Conservation (phyloP, 805 yeast species). For the Teunomyces panamensis region DNA sequence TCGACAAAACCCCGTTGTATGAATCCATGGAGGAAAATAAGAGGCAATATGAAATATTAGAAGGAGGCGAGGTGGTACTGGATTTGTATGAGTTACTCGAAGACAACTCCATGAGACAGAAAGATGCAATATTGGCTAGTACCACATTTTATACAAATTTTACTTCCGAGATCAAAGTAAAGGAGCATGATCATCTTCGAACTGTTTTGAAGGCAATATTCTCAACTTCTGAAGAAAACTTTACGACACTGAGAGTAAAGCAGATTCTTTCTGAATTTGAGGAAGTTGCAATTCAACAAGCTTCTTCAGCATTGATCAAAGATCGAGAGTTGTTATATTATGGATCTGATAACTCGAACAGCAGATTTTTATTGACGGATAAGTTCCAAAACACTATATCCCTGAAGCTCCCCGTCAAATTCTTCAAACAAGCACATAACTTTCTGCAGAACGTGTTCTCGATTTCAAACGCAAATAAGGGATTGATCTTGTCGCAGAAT, state of each 20-base stretch:
- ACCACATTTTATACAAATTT: conserved; percentile 42
- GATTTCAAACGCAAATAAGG: conserved; percentile 47
- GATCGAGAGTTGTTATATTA: conserved; percentile 54
- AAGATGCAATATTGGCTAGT: conserved; percentile 53
- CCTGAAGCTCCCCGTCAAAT: conserved; percentile 31
- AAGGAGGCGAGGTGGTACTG: conserved; percentile 17
- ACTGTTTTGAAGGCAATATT: conserved; percentile 54
- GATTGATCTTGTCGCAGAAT: conserved; percentile 51
- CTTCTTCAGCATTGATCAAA: conserved; percentile 49
- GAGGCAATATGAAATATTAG: conserved; percentile 42
- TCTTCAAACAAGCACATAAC: conserved; percentile 44
- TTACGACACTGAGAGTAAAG: conserved; percentile 46
- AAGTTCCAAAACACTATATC: conserved; percentile 40
- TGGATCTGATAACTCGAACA: conserved; percentile 35
- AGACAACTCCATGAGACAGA: conserved; percentile 66
- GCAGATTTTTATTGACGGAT: conserved; percentile 58
- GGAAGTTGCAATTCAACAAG: conserved; percentile 47
- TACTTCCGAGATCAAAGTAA: conserved; percentile 7
- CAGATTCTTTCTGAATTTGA: conserved; percentile 44
- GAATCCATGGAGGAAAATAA: conserved; percentile 46
- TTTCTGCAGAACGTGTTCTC: conserved; percentile 45
- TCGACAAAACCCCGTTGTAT: conserved; percentile 38
- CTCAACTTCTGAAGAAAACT: conserved; percentile 49
- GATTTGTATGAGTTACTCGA: conserved; percentile 43
- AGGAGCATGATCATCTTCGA: conserved; percentile 33